Base-by-base conservation (phyloP, 257 asterid genomes). In the Henckelia pumila region DNA sequence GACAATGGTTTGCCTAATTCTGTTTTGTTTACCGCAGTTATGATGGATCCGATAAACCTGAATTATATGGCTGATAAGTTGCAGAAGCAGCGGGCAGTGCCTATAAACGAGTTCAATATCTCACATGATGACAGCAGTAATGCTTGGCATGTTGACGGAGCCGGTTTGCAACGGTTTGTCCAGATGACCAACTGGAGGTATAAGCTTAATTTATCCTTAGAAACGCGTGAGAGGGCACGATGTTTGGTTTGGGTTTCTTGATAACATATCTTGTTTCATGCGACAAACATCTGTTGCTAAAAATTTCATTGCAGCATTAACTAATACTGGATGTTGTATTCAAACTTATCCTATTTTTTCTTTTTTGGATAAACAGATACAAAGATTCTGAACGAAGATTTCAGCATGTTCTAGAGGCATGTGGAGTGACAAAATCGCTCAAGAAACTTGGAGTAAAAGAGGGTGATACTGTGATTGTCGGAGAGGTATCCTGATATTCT, bases 101-200 rank as follows among this genome's bases (percentile, higher is more conserved):
- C 96, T 25, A 87, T 94, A 73, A 79, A 52, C 21, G 99, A 91
- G 78, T 94, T 87, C 73, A 88, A 90, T 63, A 88, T 91, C 74
- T 71, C 95, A 63, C 87, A 73, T 3, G 96, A 84, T 61, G 73
- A 71, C 69, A 56, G 77, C 72, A 77, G 82, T 64, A 74, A 70
- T 16, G 73, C 88, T 37, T 94, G 96, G 96, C 79, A 80, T 67
- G 99, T 94, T 22, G 85, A 52, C 4, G 99, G 97, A 78, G 75
- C 81, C 1, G 97, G 99, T 52, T 79, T 94, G 88, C 85, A 88
- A 61, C 96, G 99, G 61, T 94, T 94, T 68, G 87, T 91, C 74
- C 99, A 91, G 77, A 94, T 91, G 99, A 94, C 99, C 78, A 91
- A 94, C 79, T 94, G 99, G 99, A 84, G 97, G 99, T 93, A 71